phyloP scores from a whole-genome alignment of 2,329 filamentous ascomycete genomes.

The Aspergillus transmontanensis region DNA sequence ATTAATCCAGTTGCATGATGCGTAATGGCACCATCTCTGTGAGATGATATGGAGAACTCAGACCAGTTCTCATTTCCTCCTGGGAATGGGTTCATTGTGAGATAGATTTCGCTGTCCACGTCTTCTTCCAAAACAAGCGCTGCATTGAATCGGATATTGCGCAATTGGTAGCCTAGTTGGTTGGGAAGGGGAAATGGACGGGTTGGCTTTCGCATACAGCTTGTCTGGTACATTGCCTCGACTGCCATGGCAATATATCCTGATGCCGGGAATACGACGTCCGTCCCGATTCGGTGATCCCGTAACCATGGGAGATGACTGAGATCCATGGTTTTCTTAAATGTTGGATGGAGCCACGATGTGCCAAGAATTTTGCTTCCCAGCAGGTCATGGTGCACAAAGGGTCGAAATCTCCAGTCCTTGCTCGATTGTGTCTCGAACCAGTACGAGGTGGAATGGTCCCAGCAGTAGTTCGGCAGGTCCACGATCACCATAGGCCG shows the following conservation, averaged over 20 bases:
- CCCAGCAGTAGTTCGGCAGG: slow-evolving; percentile 10
- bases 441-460: slow-evolving; percentile 9
- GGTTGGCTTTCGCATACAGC: background rate
- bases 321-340: slow-evolving; percentile 4
- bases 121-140: slow-evolving; percentile 12
- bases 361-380: slow-evolving; percentile 11
- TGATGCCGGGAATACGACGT: slow-evolving; percentile 5
- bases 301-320: background rate
- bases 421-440: background rate
- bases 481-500: slow-evolving; percentile 3
- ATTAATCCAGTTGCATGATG: slow-evolving; percentile 9
- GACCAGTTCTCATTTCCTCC: slow-evolving; percentile 10
- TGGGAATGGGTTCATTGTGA: slow-evolving; percentile 7
- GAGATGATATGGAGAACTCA: slow-evolving; percentile 9
- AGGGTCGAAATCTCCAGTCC: slow-evolving; percentile 8
- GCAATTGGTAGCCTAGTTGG: slow-evolving; percentile 2
- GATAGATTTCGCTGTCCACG: background rate
- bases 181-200: background rate
- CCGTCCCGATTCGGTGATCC: slow-evolving; percentile 4
- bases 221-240: slow-evolving; percentile 10
- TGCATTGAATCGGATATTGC: slow-evolving; percentile 7
- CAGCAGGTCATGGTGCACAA: slow-evolving; percentile 6
- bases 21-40: background rate
- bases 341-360: slow-evolving; percentile 3
- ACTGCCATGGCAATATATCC: slow-evolving; percentile 11